Conservation (phyloP, 169 alveolate genomes). For the Amoebophrya sp. region DNA sequence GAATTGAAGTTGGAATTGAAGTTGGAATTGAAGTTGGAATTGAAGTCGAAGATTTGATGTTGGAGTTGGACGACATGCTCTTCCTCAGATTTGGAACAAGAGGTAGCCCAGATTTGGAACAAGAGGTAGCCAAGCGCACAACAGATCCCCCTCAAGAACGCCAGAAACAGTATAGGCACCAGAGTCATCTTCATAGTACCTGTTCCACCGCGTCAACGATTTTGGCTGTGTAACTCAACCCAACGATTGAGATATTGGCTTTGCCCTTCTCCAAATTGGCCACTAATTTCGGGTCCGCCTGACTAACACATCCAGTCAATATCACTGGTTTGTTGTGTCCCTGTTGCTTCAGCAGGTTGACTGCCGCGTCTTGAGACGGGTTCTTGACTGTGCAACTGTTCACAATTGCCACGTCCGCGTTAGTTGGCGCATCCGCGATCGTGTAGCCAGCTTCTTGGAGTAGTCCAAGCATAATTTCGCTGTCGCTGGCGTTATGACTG, state of each 20-base stretch:
- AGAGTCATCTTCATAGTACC: too few relatives aligned
- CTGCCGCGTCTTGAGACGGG: conserved; percentile 91
- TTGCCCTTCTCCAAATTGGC: background rate
- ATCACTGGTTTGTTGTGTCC: conserved; percentile 60
- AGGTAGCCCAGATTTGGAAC: too few relatives aligned
- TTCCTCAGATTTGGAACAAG: too few relatives aligned
- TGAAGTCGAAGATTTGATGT: too few relatives aligned
- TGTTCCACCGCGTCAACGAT: conserved; percentile 16
- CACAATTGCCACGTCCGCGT: conserved; percentile 75
- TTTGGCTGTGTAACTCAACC: background rate
- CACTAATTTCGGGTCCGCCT: conserved; percentile 78
- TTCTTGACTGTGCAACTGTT: conserved; percentile 96
- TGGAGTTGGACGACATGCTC: too few relatives aligned
- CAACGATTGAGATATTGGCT: conserved; percentile 39
- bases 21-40: too few relatives aligned
- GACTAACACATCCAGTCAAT: conserved; percentile 92
- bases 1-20: too few relatives aligned
- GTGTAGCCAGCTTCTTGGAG: conserved; percentile 49
- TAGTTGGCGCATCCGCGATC: conserved; percentile 73
- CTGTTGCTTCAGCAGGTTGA: conserved; percentile 49
- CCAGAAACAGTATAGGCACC: too few relatives aligned
- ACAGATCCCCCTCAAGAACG: too few relatives aligned
- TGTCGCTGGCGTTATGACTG: conserved; percentile 90
- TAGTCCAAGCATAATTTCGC: conserved; percentile 72
- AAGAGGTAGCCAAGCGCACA: too few relatives aligned